Evolutionary conservation across 768 basidiomycete species (phyloP).

Genomic region (Peribolospora kevripleyi): DNA sequence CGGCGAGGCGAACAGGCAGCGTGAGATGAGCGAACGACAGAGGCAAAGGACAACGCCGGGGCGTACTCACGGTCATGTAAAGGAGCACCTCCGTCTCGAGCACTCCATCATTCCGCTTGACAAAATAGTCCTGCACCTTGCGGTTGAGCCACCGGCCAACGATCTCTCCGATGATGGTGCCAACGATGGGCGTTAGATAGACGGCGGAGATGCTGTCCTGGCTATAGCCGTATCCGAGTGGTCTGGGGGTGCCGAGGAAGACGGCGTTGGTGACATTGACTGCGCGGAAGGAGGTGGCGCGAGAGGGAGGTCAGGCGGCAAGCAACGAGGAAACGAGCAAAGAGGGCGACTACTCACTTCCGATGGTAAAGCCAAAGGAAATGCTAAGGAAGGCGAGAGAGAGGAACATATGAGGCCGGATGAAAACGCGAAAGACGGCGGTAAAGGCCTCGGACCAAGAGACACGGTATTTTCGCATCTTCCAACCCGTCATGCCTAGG

Average conservation of each 20-base stretch:
- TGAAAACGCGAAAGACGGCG: constrained; percentile 30
- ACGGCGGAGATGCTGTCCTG: constrained; percentile 1
- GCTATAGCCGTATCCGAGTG: constrained; percentile 26
- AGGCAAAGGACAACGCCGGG: constrained; percentile 37
- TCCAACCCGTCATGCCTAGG: constrained; percentile 36
- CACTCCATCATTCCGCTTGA: constrained; percentile 31
- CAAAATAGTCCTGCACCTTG: constrained; percentile 19
- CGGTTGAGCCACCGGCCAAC: constrained; percentile 33
- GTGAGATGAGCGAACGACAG: constrained; percentile 24
- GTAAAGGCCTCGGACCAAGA: constrained; percentile 28
- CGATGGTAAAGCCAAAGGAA: background rate
- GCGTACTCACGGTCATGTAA: constrained; percentile 20
- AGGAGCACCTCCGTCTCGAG: constrained; percentile 38
- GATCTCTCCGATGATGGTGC: constrained; percentile 31
- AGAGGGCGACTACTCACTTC: constrained; percentile 38
- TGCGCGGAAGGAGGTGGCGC: background rate
- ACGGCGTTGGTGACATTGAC: constrained; percentile 38
- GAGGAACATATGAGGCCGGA: constrained; percentile 36
- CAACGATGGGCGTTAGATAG: constrained; percentile 20
- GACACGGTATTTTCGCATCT: constrained; percentile 33
- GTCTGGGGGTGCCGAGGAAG: constrained; percentile 34
- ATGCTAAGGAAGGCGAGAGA: constrained; percentile 10
- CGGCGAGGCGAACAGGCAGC: constrained; percentile 34
- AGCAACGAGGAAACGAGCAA: constrained; percentile 35
- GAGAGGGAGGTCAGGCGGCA: background rate